These are phyloP conservation scores for Micractinium sp. DNA, from an alignment of 139 green algal genomes.

Conservation along the genomic window DNA sequence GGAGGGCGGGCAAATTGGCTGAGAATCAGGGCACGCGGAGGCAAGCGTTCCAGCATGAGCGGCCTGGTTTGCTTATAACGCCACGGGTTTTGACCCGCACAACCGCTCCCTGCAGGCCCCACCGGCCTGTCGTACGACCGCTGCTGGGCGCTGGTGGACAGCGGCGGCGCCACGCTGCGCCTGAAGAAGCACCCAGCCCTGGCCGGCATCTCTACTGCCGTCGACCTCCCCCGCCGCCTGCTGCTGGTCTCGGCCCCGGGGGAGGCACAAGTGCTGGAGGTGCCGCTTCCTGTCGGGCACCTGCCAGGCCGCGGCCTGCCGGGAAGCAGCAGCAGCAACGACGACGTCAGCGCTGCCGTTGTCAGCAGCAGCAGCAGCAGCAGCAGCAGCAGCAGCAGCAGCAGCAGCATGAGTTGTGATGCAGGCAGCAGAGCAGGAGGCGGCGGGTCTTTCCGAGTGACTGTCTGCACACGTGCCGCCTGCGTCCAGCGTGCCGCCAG, in stretches of 20 bases:
- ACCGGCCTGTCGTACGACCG: slow-evolving; percentile 86
- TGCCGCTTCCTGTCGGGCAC: neutral
- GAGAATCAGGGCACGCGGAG: no score
- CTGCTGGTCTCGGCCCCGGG: slow-evolving; percentile 33
- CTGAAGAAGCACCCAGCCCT: slow-evolving; percentile 65
- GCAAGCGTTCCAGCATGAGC: no score
- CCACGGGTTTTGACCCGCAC: neutral
- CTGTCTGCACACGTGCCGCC: slow-evolving; percentile 18
- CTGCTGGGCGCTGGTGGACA: slow-evolving; percentile 82
- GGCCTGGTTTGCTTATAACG: no score
- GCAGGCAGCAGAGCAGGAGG: neutral
- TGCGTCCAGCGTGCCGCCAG: neutral
- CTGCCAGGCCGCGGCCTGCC: neutral
- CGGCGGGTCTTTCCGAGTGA: neutral
- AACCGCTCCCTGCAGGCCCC: slow-evolving; percentile 32
- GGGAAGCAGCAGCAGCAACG: slow-evolving; percentile 18
- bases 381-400: slow-evolving; percentile 9
- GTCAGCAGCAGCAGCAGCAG: neutral
- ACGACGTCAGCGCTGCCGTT: neutral
- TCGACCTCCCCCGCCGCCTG: slow-evolving; percentile 58
- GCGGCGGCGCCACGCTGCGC: slow-evolving; percentile 63
- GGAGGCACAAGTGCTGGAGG: neutral
- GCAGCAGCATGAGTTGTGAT: neutral
- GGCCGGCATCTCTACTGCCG: slow-evolving; percentile 53
- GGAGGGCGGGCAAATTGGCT: no score